Evolutionary conservation across 2,329 filamentous ascomycete genomes (phyloP).

Genomic region (Apiospora malaysiana): DNA sequence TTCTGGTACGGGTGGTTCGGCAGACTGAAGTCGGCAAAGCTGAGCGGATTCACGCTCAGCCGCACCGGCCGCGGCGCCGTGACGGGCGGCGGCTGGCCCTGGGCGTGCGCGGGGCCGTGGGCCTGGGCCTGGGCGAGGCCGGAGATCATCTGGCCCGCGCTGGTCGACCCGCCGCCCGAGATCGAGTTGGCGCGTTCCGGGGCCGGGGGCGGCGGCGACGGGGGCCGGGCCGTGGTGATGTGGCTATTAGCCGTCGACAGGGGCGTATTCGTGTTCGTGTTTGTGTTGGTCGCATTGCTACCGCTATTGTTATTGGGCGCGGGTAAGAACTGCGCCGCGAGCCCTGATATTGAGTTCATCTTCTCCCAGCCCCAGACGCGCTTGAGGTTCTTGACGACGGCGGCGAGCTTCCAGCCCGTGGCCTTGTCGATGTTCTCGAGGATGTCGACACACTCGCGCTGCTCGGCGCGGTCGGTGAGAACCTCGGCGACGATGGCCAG

Average conservation of each 20-base stretch:
- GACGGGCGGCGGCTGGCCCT: constrained; percentile 32
- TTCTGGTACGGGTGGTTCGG: constrained; percentile 83
- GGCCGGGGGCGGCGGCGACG: background rate
- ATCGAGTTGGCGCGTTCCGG: background rate
- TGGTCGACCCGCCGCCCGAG: constrained; percentile 27
- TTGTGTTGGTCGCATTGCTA: constrained; percentile 34
- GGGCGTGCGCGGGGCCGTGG: constrained; percentile 35
- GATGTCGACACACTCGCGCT: constrained; percentile 80
- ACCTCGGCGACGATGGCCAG: constrained; percentile 79
- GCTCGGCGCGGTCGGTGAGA: constrained; percentile 71
- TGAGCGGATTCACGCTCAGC: constrained; percentile 67
- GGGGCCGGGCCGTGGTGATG: background rate
- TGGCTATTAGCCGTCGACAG: constrained; percentile 23
- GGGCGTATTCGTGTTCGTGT: constrained; percentile 19
- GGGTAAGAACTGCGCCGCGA: constrained; percentile 35
- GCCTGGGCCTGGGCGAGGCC: constrained; percentile 32
- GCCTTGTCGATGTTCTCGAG: constrained; percentile 76
- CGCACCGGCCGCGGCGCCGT: constrained; percentile 42
- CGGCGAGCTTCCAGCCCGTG: constrained; percentile 79
- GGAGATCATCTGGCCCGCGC: constrained; percentile 34
- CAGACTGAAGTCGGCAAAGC: constrained; percentile 76
- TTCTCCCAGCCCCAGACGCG: constrained; percentile 78
- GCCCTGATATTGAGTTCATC: constrained; percentile 31
- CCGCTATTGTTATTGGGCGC: constrained; percentile 26
- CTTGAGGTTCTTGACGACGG: constrained; percentile 75